Percentiles rank a stretch among this genome's conserved stretches.
phyloP scores from a whole-genome alignment of 2,329 filamentous ascomycete genomes.

The Dryadomyces sulphureus region DNA sequence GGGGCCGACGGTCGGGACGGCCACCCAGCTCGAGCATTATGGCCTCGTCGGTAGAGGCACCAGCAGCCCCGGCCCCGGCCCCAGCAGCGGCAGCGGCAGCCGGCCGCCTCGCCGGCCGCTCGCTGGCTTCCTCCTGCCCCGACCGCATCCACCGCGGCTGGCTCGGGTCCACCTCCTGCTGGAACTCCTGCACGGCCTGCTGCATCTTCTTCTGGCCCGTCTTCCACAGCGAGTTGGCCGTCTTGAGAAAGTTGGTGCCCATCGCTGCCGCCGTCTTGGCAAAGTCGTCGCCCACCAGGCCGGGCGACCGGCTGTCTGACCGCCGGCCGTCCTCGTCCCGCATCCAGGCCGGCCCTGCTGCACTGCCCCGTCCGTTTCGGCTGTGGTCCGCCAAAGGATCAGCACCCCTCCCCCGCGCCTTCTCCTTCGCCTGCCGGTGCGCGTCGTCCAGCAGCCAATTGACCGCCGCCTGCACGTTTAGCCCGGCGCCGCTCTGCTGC shows the following conservation, averaged over 20 bases:
- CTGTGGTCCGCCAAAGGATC: background rate
- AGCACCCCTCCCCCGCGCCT: constrained; percentile 29
- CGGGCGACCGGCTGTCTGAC: constrained; percentile 40
- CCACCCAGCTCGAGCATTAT: constrained; percentile 60
- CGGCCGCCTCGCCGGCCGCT: constrained; percentile 12
- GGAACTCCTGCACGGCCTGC: constrained; percentile 79
- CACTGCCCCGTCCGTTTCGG: constrained; percentile 18
- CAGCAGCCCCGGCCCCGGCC: no score
- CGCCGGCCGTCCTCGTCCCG: constrained; percentile 28
- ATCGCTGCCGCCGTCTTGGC: constrained; percentile 70
- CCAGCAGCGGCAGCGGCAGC: background rate
- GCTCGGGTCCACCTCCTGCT: constrained; percentile 56
- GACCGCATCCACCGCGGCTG: constrained; percentile 96
- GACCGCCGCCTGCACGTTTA: constrained; percentile 74
- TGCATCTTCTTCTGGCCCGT: constrained; percentile 84
- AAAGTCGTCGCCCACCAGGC: constrained; percentile 57
- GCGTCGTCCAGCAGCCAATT: constrained; percentile 85
- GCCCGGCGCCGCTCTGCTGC: constrained; percentile 61
- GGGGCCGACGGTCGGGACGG: constrained; percentile 28
- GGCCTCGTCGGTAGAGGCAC: constrained; percentile 50
- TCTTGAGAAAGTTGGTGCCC: constrained; percentile 76
- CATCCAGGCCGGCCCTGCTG: constrained; percentile 46
- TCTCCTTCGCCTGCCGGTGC: constrained; percentile 67
- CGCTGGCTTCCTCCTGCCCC: constrained; percentile 26
- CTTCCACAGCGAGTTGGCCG: constrained; percentile 91